Conservation (phyloP, 1,284 basidiomycete species). For the Heliocybe sulcata region DNA sequence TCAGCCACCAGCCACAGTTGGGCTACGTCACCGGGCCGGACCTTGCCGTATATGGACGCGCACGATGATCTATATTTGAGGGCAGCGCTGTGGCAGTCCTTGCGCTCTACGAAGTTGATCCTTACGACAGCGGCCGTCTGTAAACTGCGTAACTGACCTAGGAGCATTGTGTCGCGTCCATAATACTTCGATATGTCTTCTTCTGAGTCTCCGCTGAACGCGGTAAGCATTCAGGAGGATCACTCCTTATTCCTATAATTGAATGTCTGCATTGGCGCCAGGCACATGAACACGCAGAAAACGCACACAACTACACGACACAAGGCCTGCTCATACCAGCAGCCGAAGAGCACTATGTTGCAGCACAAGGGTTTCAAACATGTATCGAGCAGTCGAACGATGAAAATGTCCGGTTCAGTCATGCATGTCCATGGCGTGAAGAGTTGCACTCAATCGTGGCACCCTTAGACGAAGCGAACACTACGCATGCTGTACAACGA, state of each 20-base stretch:
- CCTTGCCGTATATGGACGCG: neutral
- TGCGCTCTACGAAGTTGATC: neutral
- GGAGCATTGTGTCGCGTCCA: too few species aligned
- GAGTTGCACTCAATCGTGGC: slow-evolving; percentile 9
- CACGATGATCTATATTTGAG: neutral
- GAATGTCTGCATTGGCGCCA: slow-evolving; percentile 20
- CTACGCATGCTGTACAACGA: slow-evolving; percentile 66
- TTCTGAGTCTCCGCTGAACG: neutral
- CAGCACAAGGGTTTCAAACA: slow-evolving; percentile 64
- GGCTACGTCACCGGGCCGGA: neutral
- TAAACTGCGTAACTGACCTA: too few species aligned
- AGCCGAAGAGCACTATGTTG: slow-evolving; percentile 54
- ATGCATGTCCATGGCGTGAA: slow-evolving; percentile 8
- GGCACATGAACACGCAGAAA: slow-evolving; percentile 77
- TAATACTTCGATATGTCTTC: too few species aligned
- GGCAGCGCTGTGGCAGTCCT: neutral
- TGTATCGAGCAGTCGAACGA: slow-evolving; percentile 66
- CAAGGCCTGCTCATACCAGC: slow-evolving; percentile 64
- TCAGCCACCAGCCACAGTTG: neutral
- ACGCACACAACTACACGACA: slow-evolving; percentile 61
- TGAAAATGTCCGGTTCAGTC: slow-evolving; percentile 45
- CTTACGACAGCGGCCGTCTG: too few species aligned
- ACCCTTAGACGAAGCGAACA: slow-evolving; percentile 64
- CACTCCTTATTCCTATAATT: neutral
- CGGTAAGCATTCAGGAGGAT: neutral